A percentile compares a stretch with the other conserved stretches of the same genome.
phyloP scores from a whole-genome alignment of 164 flowering plant genomes.

The Pachysandra terminalis region DNA sequence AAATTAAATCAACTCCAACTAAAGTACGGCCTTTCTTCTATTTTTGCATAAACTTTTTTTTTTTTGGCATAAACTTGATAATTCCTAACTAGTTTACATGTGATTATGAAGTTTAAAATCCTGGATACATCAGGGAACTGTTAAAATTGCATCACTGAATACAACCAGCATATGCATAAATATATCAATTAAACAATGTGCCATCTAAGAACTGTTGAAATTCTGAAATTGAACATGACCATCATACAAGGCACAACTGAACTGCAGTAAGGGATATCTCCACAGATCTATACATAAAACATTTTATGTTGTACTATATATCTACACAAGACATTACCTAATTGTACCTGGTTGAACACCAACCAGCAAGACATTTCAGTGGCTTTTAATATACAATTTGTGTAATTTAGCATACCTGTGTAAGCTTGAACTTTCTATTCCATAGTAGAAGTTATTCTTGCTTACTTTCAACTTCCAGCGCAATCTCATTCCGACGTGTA shows the following conservation, averaged over 20 bases:
- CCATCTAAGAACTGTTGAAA: background rate
- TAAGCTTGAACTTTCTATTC: background rate
- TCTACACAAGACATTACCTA: conserved; percentile 2
- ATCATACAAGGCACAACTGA: background rate
- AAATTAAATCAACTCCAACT: too few relatives aligned
- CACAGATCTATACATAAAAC: background rate
- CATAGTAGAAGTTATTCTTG: conserved; percentile 24
- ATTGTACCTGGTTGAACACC: background rate
- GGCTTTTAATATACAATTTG: background rate
- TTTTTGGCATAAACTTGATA: too few relatives aligned
- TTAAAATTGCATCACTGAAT: too few relatives aligned
- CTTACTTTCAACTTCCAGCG: conserved; percentile 72
- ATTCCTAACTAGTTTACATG: too few relatives aligned
- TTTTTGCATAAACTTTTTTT: too few relatives aligned
- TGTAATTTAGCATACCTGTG: background rate
- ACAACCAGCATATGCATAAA: too few relatives aligned
- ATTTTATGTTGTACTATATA: background rate
- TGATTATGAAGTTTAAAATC: too few relatives aligned
- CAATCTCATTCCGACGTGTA: conserved; percentile 83
- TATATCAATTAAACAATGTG: too few relatives aligned
- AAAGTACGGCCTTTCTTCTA: too few relatives aligned
- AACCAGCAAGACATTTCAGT: background rate
- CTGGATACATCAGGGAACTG: too few relatives aligned
- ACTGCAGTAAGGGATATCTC: background rate
- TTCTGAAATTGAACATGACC: background rate